Evolutionary conservation across 2,329 filamentous ascomycete species (phyloP), one percentile per base, ranked within the genome.

Genomic region (Pochonia chlamydosporia): DNA sequence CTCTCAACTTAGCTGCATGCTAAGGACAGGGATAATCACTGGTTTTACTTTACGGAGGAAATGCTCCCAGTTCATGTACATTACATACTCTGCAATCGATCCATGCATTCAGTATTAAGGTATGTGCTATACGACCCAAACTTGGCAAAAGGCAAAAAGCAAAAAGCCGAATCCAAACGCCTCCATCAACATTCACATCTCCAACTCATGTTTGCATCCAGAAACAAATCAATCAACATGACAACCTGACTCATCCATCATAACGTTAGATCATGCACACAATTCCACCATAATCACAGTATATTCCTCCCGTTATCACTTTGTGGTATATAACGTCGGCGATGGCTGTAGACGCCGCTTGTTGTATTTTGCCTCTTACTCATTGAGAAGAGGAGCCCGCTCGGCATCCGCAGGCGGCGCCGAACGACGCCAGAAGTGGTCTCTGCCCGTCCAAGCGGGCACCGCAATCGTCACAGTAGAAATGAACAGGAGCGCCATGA

Each of bases 401-500:
- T 85, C 79, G 37, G 73, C 62, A 54, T 82, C 78, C 23, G 69
- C 59, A 13, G 36, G n/a, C 35, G 66, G 56, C 5, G 62, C 56
- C 36, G 64, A 62, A 43, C 68, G 68, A 50, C 70, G 72, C 66
- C 79, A 79, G 42, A 67, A 70, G 52, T 74, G 58, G 40, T 82
- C 76, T 46, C 74, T 72, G 49, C 84, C 84, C 11, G 81, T 74
- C 60, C 82, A 73, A 20, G 77, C 77, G 1, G 85, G 85, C 28
- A 87, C 66, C 3, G 80, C 84, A 44, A 89, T 72, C 14, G 76
- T 66, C 3, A 87, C 58, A 1, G 86, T 89, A 16, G 80, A 68
- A 18, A 90, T 64, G 63, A 93, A 85, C 45, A 95, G 78, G 23
- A 87, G 63, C 1, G 75, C 79, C 75, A 92, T 90, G 63, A 95